Evolutionary conservation across 1,284 basidiomycete genomes (phyloP).

Genomic region (Pseudozyma thailandica): DNA sequence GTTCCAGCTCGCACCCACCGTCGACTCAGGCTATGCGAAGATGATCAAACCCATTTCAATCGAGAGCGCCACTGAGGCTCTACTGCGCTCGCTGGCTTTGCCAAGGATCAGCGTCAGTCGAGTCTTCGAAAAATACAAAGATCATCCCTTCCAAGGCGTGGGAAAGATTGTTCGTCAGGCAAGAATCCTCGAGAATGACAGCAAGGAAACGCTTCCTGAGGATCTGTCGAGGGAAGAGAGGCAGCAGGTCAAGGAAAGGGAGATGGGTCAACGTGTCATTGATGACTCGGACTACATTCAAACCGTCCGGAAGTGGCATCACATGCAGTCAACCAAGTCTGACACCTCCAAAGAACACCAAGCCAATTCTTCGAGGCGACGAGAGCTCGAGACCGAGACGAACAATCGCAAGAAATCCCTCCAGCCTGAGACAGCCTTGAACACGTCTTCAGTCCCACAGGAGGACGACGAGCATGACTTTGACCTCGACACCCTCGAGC

Average conservation of each 20-base stretch:
- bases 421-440: slow-evolving; percentile 21
- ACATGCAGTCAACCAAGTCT: slow-evolving; percentile 9
- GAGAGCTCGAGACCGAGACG: slow-evolving; percentile 1
- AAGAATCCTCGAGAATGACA: slow-evolving; percentile 12
- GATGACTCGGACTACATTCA: slow-evolving; percentile 37
- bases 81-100: slow-evolving; percentile 62
- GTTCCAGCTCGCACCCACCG: slow-evolving; percentile 67
- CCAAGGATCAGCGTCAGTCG: slow-evolving; percentile 63
- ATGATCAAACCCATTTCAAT: slow-evolving; percentile 67
- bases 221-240: slow-evolving; percentile 17
- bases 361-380: slow-evolving; percentile 9
- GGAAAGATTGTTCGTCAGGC: slow-evolving; percentile 31
- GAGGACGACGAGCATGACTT: slow-evolving; percentile 19
- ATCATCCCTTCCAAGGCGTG: slow-evolving; percentile 48
- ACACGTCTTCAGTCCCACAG: slow-evolving; percentile 1
- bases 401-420: slow-evolving; percentile 24
- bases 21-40: slow-evolving; percentile 67
- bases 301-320: slow-evolving; percentile 41
- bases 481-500: slow-evolving; percentile 38
- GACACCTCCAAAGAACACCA: background rate
- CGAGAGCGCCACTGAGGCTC: slow-evolving; percentile 61
- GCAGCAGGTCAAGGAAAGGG: slow-evolving; percentile 11
- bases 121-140: slow-evolving; percentile 59
- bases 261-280: slow-evolving; percentile 19
- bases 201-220: slow-evolving; percentile 3